Evolutionary conservation across 768 basidiomycete species (phyloP), one percentile per base, ranked within the genome.

Genomic region (Mycena metata): DNA sequence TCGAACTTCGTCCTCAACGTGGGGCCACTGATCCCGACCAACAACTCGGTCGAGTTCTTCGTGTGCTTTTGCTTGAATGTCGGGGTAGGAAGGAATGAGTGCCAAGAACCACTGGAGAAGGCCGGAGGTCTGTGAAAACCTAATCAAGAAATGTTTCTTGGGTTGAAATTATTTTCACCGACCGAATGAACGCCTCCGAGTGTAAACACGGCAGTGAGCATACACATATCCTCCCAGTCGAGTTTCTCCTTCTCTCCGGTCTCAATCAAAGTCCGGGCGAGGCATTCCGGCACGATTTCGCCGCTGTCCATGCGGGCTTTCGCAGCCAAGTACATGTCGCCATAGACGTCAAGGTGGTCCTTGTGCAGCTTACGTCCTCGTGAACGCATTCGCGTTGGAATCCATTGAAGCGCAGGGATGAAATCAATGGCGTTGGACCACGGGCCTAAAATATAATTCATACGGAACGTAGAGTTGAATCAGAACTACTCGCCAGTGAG

Each of bases 41-140:
- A 81, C 61, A 30, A 80, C 77, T 1, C 72, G 67, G 60, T 83
- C 80, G 3, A 83, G 69, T 60, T 83, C 82, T n/a, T 72, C 76
- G 15, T 79, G 79, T 8, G 79, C 81, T 35, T 71, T 75, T 7
- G 50, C 62, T 57, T 79, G 78, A 8, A 77, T 70, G 10, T 81
- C 73, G 0, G 80, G 82, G 63, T 76, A 60, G 7, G 72, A 70
- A 10, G 76, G 70, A 51, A 78, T 73, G 1, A 77, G 62, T 0
- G 77, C 70, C 33, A 79, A 45, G 72, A 80, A 79, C 79, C 80
- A 81, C 52, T 75, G 72, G 46, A 79, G 78, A 33, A 80, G 72
- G 3, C 75, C 74, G 7, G 79, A 72, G 4, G 80, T 82, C 81
- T 80, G 59, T 55, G 43, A 39, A 30, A 30, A 30, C 30, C 30